These are phyloP conservation scores for Piloderma croceum DNA, from an alignment of 768 basidiomycete genomes.

Conservation along the genomic window DNA sequence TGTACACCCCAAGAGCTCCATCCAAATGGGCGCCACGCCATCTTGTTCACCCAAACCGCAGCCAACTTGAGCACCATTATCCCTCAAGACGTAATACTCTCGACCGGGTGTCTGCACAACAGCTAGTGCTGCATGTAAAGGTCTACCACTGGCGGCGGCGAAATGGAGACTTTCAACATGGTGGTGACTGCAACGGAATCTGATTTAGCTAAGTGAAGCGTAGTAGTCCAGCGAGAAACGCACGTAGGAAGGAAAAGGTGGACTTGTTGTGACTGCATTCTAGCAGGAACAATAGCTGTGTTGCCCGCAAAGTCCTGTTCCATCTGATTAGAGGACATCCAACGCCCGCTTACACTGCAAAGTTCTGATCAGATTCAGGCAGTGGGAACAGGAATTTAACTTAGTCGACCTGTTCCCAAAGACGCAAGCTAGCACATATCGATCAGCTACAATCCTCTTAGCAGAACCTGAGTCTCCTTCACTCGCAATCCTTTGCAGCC, in stretches of 20 bases:
- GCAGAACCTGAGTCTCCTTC: slow-evolving; percentile 38
- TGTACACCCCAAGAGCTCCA: slow-evolving; percentile 48
- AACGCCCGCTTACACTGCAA: slow-evolving; percentile 59
- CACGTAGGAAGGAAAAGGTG: slow-evolving; percentile 66
- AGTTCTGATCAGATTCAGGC: slow-evolving; percentile 1
- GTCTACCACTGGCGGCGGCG: slow-evolving; percentile 31
- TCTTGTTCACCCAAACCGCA: slow-evolving; percentile 70
- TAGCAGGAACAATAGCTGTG: slow-evolving; percentile 13
- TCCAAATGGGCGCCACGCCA: slow-evolving; percentile 61
- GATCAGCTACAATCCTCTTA: slow-evolving; percentile 48
- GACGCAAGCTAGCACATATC: slow-evolving; percentile 65
- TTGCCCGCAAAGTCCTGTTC: slow-evolving; percentile 62
- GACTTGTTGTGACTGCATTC: slow-evolving; percentile 25
- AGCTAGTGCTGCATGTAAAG: slow-evolving; percentile 60
- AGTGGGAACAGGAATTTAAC: neutral
- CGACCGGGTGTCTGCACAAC: slow-evolving; percentile 63
- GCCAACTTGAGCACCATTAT: slow-evolving; percentile 76
- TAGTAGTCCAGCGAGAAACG: slow-evolving; percentile 15
- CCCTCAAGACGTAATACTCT: slow-evolving; percentile 64
- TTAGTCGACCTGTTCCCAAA: slow-evolving; percentile 60
- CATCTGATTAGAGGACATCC: slow-evolving; percentile 68
- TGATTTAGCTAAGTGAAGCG: neutral
- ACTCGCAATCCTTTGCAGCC: slow-evolving; percentile 42
- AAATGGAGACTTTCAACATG: slow-evolving; percentile 75
- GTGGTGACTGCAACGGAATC: slow-evolving; percentile 49